phyloP scores from a whole-genome alignment of 2,329 filamentous ascomycete species.

The Aureobasidium sp. region DNA sequence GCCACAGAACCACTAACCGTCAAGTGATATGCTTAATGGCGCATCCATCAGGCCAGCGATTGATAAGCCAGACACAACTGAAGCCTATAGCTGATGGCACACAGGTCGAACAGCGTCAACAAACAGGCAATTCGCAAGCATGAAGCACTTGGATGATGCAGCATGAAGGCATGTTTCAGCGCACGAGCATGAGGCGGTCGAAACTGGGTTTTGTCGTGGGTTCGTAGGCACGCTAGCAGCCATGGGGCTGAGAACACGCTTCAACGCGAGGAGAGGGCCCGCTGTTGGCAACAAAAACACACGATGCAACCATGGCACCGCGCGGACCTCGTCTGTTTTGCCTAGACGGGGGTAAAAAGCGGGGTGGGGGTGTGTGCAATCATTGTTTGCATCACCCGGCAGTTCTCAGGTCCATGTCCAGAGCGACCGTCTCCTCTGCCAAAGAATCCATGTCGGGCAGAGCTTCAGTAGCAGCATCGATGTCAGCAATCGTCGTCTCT shows the following conservation, averaged over 20 bases:
- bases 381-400: constrained; percentile 7
- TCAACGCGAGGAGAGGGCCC: neutral
- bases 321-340: constrained; percentile 12
- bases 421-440: constrained; percentile 21
- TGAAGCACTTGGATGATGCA: neutral
- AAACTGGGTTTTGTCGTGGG: neutral
- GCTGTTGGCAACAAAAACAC: neutral
- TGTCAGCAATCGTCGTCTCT: constrained; percentile 47
- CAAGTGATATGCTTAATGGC: constrained; percentile 2
- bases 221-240: neutral
- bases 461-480: constrained; percentile 31
- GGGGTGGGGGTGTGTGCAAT: neutral
- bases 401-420: constrained; percentile 22
- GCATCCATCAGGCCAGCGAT: neutral
- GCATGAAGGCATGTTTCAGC: neutral
- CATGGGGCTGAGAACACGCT: neutral
- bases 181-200: neutral
- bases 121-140: neutral
- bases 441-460: constrained; percentile 17
- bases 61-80: neutral
- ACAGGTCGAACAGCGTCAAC: no score
- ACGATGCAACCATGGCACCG: constrained; percentile 16
- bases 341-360: neutral
- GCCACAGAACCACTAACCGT: constrained; percentile 5
- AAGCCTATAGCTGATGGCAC: neutral